Evolutionary conservation across 2,329 filamentous ascomycete species (phyloP).

Genomic region (Aspergillus vadensis): DNA sequence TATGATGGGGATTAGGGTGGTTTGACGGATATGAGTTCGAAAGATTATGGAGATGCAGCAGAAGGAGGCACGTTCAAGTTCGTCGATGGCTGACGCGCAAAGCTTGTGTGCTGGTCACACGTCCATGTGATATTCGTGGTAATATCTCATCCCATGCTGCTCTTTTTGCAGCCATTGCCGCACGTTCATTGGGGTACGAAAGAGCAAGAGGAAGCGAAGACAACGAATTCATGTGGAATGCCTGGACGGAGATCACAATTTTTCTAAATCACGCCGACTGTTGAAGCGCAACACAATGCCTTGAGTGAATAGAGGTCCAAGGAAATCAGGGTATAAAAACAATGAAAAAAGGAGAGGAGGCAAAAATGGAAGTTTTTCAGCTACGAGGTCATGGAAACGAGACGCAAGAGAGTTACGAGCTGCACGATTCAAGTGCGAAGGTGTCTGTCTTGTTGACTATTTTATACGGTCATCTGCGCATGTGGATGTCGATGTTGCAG

Average conservation of each 20-base stretch:
- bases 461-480: background rate
- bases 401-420: slow-evolving; percentile 36
- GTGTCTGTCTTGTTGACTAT: slow-evolving; percentile 12
- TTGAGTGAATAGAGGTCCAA: slow-evolving; percentile 6
- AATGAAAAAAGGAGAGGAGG: slow-evolving; percentile 11
- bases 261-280: background rate
- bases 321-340: slow-evolving; percentile 8
- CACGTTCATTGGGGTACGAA: background rate
- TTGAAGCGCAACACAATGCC: background rate
- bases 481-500: slow-evolving; percentile 10
- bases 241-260: background rate
- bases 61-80: slow-evolving; percentile 1
- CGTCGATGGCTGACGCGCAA: slow-evolving; percentile 11
- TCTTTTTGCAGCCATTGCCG: background rate
- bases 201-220: background rate
- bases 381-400: slow-evolving; percentile 34
- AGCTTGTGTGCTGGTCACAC: slow-evolving; percentile 31
- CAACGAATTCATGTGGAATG: background rate
- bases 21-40: background rate
- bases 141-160: background rate
- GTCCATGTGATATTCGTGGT: slow-evolving; percentile 8
- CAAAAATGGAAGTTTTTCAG: slow-evolving; percentile 5
- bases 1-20: background rate
- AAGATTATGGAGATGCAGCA: background rate
- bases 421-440: slow-evolving; percentile 33